These are phyloP conservation scores for Suillus weaverae DNA, from an alignment of 768 basidiomycete species.

Conservation along the genomic window DNA sequence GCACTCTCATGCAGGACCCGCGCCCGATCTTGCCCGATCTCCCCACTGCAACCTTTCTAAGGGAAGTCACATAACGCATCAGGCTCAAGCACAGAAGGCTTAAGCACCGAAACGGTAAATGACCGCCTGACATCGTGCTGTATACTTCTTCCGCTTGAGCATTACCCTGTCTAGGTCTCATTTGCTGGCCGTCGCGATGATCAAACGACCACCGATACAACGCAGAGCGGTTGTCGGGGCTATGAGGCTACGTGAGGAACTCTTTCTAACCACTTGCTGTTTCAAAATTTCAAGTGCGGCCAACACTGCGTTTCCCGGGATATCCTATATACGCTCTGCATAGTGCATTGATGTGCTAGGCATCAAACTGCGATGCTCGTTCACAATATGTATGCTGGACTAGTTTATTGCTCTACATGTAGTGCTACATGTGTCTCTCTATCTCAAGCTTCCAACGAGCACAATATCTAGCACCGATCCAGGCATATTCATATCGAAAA, in stretches of 20 bases:
- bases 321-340: conserved; percentile 26
- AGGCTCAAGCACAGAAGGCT: conserved; percentile 37
- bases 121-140: neutral
- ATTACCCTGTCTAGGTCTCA: conserved; percentile 48
- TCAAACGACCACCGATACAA: conserved; percentile 72
- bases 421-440: neutral
- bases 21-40: no score
- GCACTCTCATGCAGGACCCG: conserved; percentile 9
- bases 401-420: neutral
- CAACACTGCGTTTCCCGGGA: conserved; percentile 18
- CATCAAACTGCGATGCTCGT: neutral
- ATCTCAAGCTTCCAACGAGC: neutral
- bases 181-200: conserved; percentile 73
- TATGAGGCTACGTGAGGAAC: conserved; percentile 70
- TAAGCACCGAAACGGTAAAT: conserved; percentile 71
- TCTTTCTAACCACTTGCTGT: no score
- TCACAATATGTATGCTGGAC: neutral
- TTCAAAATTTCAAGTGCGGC: neutral
- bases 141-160: neutral
- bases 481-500: neutral
- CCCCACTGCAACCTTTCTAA: conserved; percentile 29
- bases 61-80: conserved; percentile 39
- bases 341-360: conserved; percentile 15
- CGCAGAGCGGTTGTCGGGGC: conserved; percentile 65
- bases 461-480: neutral